Evolutionary conservation across 805 yeast genomes (phyloP), one percentile per base, ranked within the genome.

Genomic region (Candida caryicola): DNA sequence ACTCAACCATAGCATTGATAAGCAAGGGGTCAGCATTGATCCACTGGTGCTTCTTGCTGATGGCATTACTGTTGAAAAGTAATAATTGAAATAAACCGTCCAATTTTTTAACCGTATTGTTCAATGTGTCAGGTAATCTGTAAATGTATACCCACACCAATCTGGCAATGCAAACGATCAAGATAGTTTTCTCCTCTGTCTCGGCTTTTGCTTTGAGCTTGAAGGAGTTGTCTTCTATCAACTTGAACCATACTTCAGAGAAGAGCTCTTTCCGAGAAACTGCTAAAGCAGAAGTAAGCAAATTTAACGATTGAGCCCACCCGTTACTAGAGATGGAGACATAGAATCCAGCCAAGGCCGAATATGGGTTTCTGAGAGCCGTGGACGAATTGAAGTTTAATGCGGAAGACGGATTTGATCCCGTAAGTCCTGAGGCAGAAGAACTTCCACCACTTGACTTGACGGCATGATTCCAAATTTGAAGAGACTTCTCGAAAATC

Each of bases 91-190:
- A 79, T 23, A 93, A 62, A 2, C 63, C 53, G 41, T 84, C 95
- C 34, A 93, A 69, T 39, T 82, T 82, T 51, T 89, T 82, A 2
- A 90, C 80, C 0, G 95, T 89, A 41, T 85, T 82, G 55, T 91
- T 93, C 49, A 91, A 64, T 0, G 97, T 84, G 49, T 95, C 99
- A 0, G 95, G 77, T 47, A 89, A 79, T 45, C 98, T 70, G 59
- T 82, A 87, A 17, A 89, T 64, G 55, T 85, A 93, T 0, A 90
- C 95, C 99, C 99, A 93, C 0, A 86, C 61, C 23, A 95, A 66
- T 41, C 96, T 66, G 0, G 95, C 74, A 3, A 83, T 62, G 39
- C 90, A 81, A 0, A 78, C 77, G 12, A 85, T 73, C 30, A 79
- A 73, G 2, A 76, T 76, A 0, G 77, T 69, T 49, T 82, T 78